Evolutionary conservation across 306 rosid species (phyloP), one percentile per base, ranked within the genome.

Genomic region (Prinsepia uniflora): DNA sequence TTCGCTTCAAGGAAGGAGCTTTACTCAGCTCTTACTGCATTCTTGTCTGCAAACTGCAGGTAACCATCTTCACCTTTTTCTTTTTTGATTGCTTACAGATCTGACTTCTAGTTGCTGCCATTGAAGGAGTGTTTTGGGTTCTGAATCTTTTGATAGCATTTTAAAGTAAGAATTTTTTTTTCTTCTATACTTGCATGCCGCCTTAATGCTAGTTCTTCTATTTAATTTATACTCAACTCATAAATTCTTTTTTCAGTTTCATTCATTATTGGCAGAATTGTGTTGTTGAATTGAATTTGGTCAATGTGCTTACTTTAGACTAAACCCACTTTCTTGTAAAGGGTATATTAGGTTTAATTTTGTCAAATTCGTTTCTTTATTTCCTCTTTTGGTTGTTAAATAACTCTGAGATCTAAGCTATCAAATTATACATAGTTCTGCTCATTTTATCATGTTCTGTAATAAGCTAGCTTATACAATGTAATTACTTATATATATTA

Each of bases 311-410:
- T 15, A 54, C 56, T 70, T 56, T 57, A 59, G 44, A 57, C 3
- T 40, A 22, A 70, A 17, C 45, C 74, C 74, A 44, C n/a, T 70
- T 57, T 70, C 45, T 18, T 57, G 74, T 57, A 46, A 6, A 34
- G 6, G 48, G 15, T 70, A n/a, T 7, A 14, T 57, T 43, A 44
- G 56, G 65, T 44, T 70, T 41, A 24, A 30, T 24, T 70, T 44
- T 66, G 36, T 65, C 56, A 56, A 75, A 45, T 68, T 81, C 54
- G 42, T 49, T 63, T 62, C 6, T 10, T 58, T 42, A n/a, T 49
- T 50, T 42, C 65, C 49, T 9, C 41, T 48, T 56, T 54, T 74
- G 65, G 85, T 84, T 71, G 85, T 82, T 78, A 75, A 90, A 79
- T 88, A 56, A 65, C 84, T 75, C 81, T 39, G 49, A 24, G 30